Percentiles rank a stretch among this genome's conserved stretches.
Evolutionary conservation across 768 basidiomycete genomes (phyloP).

Genomic region (Rubroboletus satanas): DNA sequence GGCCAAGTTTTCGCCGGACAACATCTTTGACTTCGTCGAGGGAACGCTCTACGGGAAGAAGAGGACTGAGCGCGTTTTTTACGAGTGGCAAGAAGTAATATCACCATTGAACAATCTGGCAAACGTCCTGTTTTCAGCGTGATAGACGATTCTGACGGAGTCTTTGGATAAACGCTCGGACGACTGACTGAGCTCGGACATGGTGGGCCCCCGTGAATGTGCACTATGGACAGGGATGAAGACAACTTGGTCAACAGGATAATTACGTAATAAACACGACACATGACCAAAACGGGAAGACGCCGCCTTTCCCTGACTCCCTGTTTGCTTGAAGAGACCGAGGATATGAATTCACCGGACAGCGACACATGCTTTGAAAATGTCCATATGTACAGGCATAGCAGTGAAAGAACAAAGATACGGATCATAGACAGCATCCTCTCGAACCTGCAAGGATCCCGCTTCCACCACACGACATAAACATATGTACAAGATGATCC

Average conservation of each 20-base stretch:
- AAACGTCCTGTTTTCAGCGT: slow-evolving; percentile 34
- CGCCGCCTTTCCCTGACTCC: too few relatives aligned
- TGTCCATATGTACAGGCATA: too few relatives aligned
- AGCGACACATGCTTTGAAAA: not conserved
- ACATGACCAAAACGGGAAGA: too few relatives aligned
- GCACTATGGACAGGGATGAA: not conserved
- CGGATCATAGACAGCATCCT: not conserved
- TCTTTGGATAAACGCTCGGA: not conserved
- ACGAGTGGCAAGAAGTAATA: not conserved
- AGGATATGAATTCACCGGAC: not conserved
- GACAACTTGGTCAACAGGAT: not conserved
- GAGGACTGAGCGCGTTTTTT: slow-evolving; percentile 3
- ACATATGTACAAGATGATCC: not conserved
- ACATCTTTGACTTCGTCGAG: slow-evolving; percentile 54
- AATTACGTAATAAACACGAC: not conserved
- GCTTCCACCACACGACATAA: not conserved
- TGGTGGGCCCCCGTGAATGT: not conserved
- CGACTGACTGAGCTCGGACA: slow-evolving; percentile 9
- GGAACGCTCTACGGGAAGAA: slow-evolving; percentile 47
- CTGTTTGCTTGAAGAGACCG: not conserved
- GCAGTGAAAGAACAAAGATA: too few relatives aligned
- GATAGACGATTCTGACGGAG: slow-evolving; percentile 36
- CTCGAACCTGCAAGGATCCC: not conserved
- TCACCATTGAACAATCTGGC: slow-evolving; percentile 43
- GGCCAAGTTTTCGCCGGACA: slow-evolving; percentile 58